phyloP scores from a whole-genome alignment of 768 basidiomycete species.

The Epithele typhae region DNA sequence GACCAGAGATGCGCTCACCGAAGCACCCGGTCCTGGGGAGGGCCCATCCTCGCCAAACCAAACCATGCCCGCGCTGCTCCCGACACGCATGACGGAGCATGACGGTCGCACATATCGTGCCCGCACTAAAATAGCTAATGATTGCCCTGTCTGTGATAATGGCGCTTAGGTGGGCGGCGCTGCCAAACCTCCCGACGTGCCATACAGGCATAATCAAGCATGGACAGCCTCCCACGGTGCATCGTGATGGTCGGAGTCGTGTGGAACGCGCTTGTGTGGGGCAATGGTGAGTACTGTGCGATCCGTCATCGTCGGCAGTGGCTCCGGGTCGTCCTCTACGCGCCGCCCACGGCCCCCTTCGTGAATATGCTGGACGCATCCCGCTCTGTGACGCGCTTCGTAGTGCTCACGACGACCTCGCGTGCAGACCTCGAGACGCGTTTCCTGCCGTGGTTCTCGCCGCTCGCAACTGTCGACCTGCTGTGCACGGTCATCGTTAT shows the following conservation, averaged over 20 bases:
- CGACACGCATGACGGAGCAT: constrained; percentile 45
- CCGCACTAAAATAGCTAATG: constrained; percentile 79
- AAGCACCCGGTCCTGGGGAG: no score
- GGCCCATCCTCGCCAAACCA: constrained; percentile 79
- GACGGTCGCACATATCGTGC: constrained; percentile 61
- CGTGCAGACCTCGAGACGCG: constrained; percentile 45
- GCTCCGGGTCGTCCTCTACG: constrained; percentile 73
- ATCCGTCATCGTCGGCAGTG: constrained; percentile 77
- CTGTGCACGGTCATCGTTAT: constrained; percentile 78
- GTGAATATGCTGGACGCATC: constrained; percentile 73
- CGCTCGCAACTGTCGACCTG: constrained; percentile 67
- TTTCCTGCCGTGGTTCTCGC: constrained; percentile 69
- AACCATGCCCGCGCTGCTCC: constrained; percentile 52
- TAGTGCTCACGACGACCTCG: constrained; percentile 41
- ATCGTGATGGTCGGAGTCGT: constrained; percentile 58
- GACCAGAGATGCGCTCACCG: no score
- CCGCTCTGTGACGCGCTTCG: constrained; percentile 69
- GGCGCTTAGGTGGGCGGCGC: constrained; percentile 76
- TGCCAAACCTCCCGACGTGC: constrained; percentile 74
- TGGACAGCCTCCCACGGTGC: constrained; percentile 75
- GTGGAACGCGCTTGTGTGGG: constrained; percentile 26
- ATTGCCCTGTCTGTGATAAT: constrained; percentile 80
- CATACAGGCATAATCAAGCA: constrained; percentile 75
- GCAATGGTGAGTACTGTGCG: constrained; percentile 18
- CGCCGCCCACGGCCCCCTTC: constrained; percentile 71